phyloP scores from a whole-genome alignment of 1,139 yeast species.

The Yamadazyma buinensis region DNA sequence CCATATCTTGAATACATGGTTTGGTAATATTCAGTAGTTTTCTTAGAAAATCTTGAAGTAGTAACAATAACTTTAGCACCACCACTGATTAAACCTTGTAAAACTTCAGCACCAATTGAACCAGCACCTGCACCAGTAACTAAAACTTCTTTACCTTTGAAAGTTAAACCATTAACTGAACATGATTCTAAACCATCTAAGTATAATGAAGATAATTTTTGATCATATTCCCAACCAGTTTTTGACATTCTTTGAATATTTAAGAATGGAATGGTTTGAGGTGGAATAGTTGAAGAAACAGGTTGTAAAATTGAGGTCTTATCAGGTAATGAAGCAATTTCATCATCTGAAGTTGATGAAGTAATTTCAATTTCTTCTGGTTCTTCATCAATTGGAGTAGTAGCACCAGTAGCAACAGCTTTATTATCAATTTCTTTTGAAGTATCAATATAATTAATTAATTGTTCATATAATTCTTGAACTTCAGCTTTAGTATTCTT shows the following conservation, averaged over 20 bases:
- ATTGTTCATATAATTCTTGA: constrained; percentile 74
- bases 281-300: constrained; percentile 68
- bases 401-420: constrained; percentile 33
- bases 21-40: constrained; percentile 95
- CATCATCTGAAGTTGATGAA: constrained; percentile 55
- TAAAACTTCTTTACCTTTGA: constrained; percentile 83
- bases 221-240: constrained; percentile 85
- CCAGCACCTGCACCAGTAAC: constrained; percentile 99
- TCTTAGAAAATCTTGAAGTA: constrained; percentile 90
- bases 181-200: constrained; percentile 90
- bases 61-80: constrained; percentile 98
- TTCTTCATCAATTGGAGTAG: constrained; percentile 50
- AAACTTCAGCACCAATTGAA: constrained; percentile 95
- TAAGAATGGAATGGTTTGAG: constrained; percentile 91
- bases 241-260: constrained; percentile 77
- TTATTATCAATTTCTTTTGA: constrained; percentile 61
- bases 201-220: constrained; percentile 68
- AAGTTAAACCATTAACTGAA: constrained; percentile 89
- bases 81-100: constrained; percentile 93
- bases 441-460: constrained; percentile 68
- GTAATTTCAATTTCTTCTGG: constrained; percentile 29
- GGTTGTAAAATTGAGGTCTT: constrained; percentile 67
- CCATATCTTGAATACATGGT: constrained; percentile 89
- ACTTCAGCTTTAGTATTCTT: constrained; percentile 69
- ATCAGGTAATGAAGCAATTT: constrained; percentile 79